Percentiles rank a stretch among this genome's conserved stretches.
Conservation (phyloP, 331 rosid genomes). For the Stylosanthes scabra region DNA sequence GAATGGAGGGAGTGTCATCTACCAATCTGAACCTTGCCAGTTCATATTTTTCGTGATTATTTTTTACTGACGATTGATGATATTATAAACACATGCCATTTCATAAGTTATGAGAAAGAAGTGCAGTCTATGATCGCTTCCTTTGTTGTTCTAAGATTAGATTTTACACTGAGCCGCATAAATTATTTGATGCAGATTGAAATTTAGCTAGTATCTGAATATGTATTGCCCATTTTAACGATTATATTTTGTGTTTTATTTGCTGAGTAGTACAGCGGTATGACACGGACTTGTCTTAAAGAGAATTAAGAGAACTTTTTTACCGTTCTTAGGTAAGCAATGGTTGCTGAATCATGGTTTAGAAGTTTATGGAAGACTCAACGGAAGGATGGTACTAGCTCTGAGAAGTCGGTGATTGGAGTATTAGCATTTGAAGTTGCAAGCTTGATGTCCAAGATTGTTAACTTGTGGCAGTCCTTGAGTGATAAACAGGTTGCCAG, state of each 20-base stretch:
- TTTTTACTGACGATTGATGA: constrained; percentile 18
- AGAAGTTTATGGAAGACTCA: constrained; percentile 81
- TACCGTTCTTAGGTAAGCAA: constrained; percentile 47
- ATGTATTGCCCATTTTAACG: constrained; percentile 23
- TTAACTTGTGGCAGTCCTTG: constrained; percentile 82
- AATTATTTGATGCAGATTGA: constrained; percentile 23
- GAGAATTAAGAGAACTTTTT: constrained; percentile 14
- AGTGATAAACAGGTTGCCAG: constrained; percentile 72
- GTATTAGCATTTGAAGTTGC: constrained; percentile 97
- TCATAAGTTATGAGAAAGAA: background rate
- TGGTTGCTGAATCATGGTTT: constrained; percentile 92
- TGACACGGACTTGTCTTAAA: constrained; percentile 50
- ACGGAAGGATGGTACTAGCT: constrained; percentile 61
- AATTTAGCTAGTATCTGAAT: constrained; percentile 23
- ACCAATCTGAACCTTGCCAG: too few species aligned
- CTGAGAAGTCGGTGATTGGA: constrained; percentile 70
- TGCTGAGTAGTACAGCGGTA: constrained; percentile 32
- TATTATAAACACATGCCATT: background rate
- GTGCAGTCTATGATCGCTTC: background rate
- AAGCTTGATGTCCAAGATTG: constrained; percentile 92
- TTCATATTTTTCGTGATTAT: constrained; percentile 12
- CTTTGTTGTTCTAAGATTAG: constrained; percentile 1
- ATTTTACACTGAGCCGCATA: constrained; percentile 8
- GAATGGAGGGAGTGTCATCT: too few species aligned
- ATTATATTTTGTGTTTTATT: constrained; percentile 26